Evolutionary conservation across 164 flowering plant species (phyloP).

Genomic region (Nymphaea colorata): DNA sequence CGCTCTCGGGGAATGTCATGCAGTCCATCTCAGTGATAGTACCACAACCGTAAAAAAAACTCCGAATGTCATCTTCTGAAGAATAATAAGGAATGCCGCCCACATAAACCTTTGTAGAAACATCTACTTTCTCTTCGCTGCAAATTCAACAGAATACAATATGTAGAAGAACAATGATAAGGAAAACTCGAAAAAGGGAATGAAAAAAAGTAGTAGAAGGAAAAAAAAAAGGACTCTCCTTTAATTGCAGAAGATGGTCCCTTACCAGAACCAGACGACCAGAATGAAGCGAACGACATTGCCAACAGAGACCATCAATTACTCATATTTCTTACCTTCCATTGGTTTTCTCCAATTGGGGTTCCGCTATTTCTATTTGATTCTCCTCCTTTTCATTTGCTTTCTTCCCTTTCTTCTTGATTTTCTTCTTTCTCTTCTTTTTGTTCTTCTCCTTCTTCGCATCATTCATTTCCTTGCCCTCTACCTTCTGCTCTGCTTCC

Average conservation of each 20-base stretch:
- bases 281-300: too few relatives aligned
- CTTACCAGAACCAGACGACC: too few relatives aligned
- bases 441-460: slow-evolving; percentile 15
- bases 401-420: slow-evolving; percentile 10
- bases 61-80: slow-evolving; percentile 76
- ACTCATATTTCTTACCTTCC: slow-evolving; percentile 17
- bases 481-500: neutral
- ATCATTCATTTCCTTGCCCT: slow-evolving; percentile 8
- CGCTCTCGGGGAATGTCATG: slow-evolving; percentile 75
- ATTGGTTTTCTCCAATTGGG: slow-evolving; percentile 6
- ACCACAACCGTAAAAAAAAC: slow-evolving; percentile 84
- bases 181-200: neutral
- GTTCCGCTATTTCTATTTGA: slow-evolving; percentile 11
- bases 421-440: slow-evolving; percentile 16
- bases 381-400: slow-evolving; percentile 6
- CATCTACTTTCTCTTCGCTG: slow-evolving; percentile 32
- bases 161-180: neutral
- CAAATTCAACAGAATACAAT: slow-evolving; percentile 4
- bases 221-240: too few relatives aligned
- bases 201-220: too few relatives aligned
- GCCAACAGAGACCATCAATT: neutral
- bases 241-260: too few relatives aligned
- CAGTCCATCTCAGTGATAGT: slow-evolving; percentile 71
- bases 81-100: slow-evolving; percentile 95
- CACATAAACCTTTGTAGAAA: slow-evolving; percentile 58